Base-by-base conservation (phyloP, 108 stramenopile species). In the Fistulifera solaris region DNA sequence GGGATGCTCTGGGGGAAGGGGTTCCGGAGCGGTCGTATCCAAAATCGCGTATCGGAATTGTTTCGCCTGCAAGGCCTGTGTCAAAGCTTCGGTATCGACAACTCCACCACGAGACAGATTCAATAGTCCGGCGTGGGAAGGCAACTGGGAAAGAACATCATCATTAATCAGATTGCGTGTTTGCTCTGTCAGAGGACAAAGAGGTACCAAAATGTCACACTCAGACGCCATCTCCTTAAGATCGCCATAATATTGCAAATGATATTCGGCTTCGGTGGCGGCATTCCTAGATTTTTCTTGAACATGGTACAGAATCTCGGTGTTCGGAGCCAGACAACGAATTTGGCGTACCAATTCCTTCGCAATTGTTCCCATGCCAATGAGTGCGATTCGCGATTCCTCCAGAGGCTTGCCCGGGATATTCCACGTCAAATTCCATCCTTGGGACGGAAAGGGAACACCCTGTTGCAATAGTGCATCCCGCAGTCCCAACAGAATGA, bases 81-180 rank as follows among this genome's bases (percentile, higher is more conserved):
- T 40, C 46, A 79, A 39, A 4, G 71, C 78, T 42, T 58, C 67
- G 6, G 72, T 73, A 41, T 76, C 75, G 14, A 80, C 75, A 43
- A 80, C 70, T 45, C 68, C 70, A 38, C 79, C 79, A n/a, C 79
- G 65, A 12, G 75, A 56, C 58, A 80, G 73, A 54, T 80, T 80
- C 47, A 80, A 74, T 40, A 80, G 62, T 40, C 68, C 63, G 19
- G 70, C 54, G 24, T 57, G 22, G 26, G 59, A 52, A 40, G 24
- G 35, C 25, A 70, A 52, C 1, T 24, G 11, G n/a, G 19, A 42
- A 5, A 70, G 38, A 8, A 70, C 50, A 13, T 65, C 54, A 13
- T 14, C 48, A 39, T 62, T 62, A 56, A 80, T 74, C 21, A 80
- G 44, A n/a, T 69, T 38, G 4, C 48, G 52, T 0, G 79, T 80